A percentile compares a stretch with the other conserved stretches of the same genome.
These are phyloP conservation scores for Metschnikowia kofuensis DNA, from an alignment of 805 yeast species.

Conservation along the genomic window DNA sequence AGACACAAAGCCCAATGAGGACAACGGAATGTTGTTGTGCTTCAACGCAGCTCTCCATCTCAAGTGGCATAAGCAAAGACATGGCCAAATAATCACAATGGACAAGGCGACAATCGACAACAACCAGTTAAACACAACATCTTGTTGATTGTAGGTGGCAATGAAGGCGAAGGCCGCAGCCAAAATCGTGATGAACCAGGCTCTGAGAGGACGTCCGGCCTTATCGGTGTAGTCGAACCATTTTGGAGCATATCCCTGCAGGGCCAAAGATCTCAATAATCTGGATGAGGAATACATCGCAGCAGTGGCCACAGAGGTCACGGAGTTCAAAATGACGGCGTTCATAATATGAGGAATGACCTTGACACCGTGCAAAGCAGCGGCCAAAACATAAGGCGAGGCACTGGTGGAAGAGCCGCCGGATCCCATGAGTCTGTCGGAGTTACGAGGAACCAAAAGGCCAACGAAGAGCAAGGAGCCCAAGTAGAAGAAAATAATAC, in stretches of 20 bases:
- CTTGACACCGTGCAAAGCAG: slow-evolving; percentile 24
- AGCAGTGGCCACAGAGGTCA: slow-evolving; percentile 30
- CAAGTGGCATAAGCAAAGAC: slow-evolving; percentile 26
- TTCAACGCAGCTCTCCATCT: slow-evolving; percentile 29
- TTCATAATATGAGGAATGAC: slow-evolving; percentile 32
- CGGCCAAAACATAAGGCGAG: slow-evolving; percentile 30
- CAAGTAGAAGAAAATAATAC: slow-evolving; percentile 37
- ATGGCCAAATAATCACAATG: slow-evolving; percentile 26
- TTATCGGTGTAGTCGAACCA: slow-evolving; percentile 29
- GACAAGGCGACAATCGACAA: slow-evolving; percentile 28
- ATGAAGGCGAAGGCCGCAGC: slow-evolving; percentile 25
- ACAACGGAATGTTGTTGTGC: slow-evolving; percentile 21
- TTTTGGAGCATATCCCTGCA: slow-evolving; percentile 28
- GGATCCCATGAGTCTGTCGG: slow-evolving; percentile 34
- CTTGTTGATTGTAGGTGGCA: slow-evolving; percentile 31
- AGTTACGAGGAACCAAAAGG: slow-evolving; percentile 36
- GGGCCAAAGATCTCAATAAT: slow-evolving; percentile 26
- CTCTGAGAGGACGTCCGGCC: slow-evolving; percentile 27
- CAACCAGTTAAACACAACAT: slow-evolving; percentile 30
- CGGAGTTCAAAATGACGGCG: slow-evolving; percentile 31
- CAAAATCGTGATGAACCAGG: slow-evolving; percentile 24
- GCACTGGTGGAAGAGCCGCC: slow-evolving; percentile 28
- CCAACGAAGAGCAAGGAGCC: slow-evolving; percentile 39
- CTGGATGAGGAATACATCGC: slow-evolving; percentile 30
- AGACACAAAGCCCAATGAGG: slow-evolving; percentile 26